Conservation (phyloP, 495 filamentous ascomycete species). For the Massariosphaeria phaeospora region DNA sequence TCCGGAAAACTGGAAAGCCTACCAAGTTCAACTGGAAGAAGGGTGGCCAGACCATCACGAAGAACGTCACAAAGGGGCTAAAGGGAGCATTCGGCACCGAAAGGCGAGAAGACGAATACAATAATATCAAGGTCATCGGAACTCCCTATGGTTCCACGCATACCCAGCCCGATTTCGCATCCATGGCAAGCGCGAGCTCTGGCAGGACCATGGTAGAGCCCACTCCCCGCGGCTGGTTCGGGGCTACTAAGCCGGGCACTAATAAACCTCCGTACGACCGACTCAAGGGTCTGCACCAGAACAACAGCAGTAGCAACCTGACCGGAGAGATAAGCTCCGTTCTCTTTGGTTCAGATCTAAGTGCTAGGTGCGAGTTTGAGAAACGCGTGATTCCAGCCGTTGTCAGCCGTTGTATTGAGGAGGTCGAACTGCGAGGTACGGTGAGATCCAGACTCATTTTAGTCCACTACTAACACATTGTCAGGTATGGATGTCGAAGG, state of each 20-base stretch:
- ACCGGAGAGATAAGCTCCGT: slow-evolving; percentile 38
- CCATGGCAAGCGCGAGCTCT: slow-evolving; percentile 16
- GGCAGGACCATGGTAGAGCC: slow-evolving; percentile 13
- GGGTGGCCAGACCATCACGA: slow-evolving; percentile 83
- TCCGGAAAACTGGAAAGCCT: slow-evolving; percentile 74
- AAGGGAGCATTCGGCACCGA: slow-evolving; percentile 61
- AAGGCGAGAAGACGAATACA: slow-evolving; percentile 50
- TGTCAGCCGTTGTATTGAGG: slow-evolving; percentile 90
- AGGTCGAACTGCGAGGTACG: slow-evolving; percentile 81
- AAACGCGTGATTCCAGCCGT: slow-evolving; percentile 84
- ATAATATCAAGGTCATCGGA: slow-evolving; percentile 56
- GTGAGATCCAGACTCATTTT: neutral
- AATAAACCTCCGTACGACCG: slow-evolving; percentile 12
- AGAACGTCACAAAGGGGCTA: slow-evolving; percentile 88
- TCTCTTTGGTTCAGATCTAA: slow-evolving; percentile 88
- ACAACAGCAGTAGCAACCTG: slow-evolving; percentile 29
- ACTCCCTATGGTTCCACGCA: slow-evolving; percentile 45
- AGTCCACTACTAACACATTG: neutral
- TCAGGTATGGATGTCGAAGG: slow-evolving; percentile 96
- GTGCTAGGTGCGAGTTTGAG: slow-evolving; percentile 81
- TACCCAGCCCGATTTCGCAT: slow-evolving; percentile 28
- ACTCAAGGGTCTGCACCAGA: slow-evolving; percentile 23
- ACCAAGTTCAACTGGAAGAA: slow-evolving; percentile 99
- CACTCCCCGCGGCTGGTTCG: slow-evolving; percentile 28
- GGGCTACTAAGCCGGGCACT: neutral